Conservation (phyloP, 495 filamentous ascomycete species). For the Pyronema domesticum region DNA sequence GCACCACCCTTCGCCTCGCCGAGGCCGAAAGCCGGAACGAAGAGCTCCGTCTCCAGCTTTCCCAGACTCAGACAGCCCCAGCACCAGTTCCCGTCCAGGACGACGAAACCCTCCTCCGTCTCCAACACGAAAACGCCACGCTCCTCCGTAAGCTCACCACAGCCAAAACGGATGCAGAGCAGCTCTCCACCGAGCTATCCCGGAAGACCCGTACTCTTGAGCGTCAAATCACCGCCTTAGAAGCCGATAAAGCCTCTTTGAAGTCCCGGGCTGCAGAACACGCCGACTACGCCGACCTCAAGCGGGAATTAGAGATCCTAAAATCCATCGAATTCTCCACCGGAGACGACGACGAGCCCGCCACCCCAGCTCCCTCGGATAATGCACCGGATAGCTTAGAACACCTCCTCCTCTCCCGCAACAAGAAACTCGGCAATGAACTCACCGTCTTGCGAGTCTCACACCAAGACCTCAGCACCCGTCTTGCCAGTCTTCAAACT, state of each 20-base stretch:
- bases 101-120: slow-evolving; percentile 65
- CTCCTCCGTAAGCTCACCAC: slow-evolving; percentile 75
- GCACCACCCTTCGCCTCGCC: slow-evolving; percentile 67
- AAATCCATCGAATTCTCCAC: slow-evolving; percentile 95
- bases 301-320: slow-evolving; percentile 85
- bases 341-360: slow-evolving; percentile 44
- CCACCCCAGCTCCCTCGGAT: slow-evolving; percentile 26
- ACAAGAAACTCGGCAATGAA: slow-evolving; percentile 89
- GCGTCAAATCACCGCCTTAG: slow-evolving; percentile 47
- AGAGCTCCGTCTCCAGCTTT: slow-evolving; percentile 74
- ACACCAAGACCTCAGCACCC: slow-evolving; percentile 72
- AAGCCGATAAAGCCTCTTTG: slow-evolving; percentile 50
- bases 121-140: slow-evolving; percentile 82
- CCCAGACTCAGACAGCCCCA: slow-evolving; percentile 41
- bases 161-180: slow-evolving; percentile 61
- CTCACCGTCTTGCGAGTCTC: slow-evolving; percentile 84
- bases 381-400: slow-evolving; percentile 68
- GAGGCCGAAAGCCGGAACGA: slow-evolving; percentile 92
- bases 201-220: slow-evolving; percentile 54
- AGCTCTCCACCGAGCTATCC: slow-evolving; percentile 53
- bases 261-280: slow-evolving; percentile 69
- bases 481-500: slow-evolving; percentile 62
- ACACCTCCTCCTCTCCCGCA: slow-evolving; percentile 74
- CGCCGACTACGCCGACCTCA: slow-evolving; percentile 90
- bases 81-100: slow-evolving; percentile 40